phyloP scores from a whole-genome alignment of 192 early-diverging fungal species.

The Funneliformis geosporum region DNA sequence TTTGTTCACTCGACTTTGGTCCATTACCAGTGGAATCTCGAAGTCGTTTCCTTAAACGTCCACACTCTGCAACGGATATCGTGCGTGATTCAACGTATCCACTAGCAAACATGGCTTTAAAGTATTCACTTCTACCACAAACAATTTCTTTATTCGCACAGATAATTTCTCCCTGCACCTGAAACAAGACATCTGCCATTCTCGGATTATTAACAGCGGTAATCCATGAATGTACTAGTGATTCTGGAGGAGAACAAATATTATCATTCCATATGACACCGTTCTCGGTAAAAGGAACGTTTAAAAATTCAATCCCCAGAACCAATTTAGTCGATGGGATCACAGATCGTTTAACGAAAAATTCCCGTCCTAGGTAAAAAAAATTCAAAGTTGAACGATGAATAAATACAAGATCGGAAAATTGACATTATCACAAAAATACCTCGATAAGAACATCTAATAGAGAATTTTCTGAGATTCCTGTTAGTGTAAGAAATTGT shows the following conservation, averaged over 20 bases:
- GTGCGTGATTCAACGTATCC: conserved; percentile 9
- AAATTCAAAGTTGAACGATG: background rate
- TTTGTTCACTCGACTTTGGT: background rate
- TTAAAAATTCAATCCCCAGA: conserved; percentile 9
- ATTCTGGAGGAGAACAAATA: conserved; percentile 6
- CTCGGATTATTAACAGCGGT: conserved; percentile 7
- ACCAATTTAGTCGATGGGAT: background rate
- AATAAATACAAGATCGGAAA: background rate
- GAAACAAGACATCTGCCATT: conserved; percentile 17
- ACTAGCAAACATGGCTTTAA: conserved; percentile 10
- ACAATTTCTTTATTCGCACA: conserved; percentile 12
- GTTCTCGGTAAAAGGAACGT: conserved; percentile 5
- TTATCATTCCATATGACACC: conserved; percentile 16
- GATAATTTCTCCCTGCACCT: conserved; percentile 2
- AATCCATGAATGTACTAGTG: conserved; percentile 4
- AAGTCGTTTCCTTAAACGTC: conserved; percentile 7
- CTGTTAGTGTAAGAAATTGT: conserved; percentile 11
- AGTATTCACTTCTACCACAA: conserved; percentile 18
- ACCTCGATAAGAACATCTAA: conserved; percentile 8
- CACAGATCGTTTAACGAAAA: conserved; percentile 2
- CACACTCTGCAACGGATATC: conserved; percentile 5
- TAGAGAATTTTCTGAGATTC: conserved; percentile 16
- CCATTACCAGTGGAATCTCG: background rate
- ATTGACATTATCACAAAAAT: background rate
- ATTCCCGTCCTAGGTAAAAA: background rate